Base-by-base conservation (phyloP, 257 asterid genomes). In the Primulina tabacum region DNA sequence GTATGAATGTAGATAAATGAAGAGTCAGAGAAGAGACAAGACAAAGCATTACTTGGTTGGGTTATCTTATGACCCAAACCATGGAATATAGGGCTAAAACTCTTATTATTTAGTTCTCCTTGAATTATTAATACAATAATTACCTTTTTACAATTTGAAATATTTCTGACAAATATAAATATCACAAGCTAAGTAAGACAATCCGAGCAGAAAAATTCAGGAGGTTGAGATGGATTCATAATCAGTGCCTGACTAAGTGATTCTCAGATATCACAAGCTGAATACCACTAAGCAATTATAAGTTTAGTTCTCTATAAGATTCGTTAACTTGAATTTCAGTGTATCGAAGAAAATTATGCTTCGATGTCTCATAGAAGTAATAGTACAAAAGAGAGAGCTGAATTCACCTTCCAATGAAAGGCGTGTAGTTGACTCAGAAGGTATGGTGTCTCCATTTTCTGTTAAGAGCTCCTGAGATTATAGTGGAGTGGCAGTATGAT, bases 381-480 rank as follows among this genome's bases (percentile, higher is more conserved):
- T 43, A 43, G 53, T 43, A 43, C 53, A 14, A 43, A 52, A 24
- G 26, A 67, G 62, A 65, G n/a, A 65, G 38, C 5, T 2, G 38
- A 65, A 6, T 65, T 59, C 38, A 65, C 70, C 70, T 65, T 65
- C 8, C 53, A 9, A 38, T 9, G 53, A 4, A 14, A 43, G 18
- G 53, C 53, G 3, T 43, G n/a, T 11, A 11, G 4, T 43, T 11
- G 1, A 43, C 53, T 43, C 53, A 14, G 53, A 43, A 43, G 53
- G 14, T 8, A 43, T 43, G 53, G 53, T 14, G 53, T 43, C 40
- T 43, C 53, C 53, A 43, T 11, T 11, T 12, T 43, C n/a, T 11
- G 53, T 43, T 43, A 14, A 14, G 14, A 43, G 53, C 53, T 14
- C 8, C n/a, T 43, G 6, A 11, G 53, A 43, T 4, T 2, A 43